Evolutionary conservation across 257 asterid species (phyloP).

Genomic region (Linderniella brevidens): DNA sequence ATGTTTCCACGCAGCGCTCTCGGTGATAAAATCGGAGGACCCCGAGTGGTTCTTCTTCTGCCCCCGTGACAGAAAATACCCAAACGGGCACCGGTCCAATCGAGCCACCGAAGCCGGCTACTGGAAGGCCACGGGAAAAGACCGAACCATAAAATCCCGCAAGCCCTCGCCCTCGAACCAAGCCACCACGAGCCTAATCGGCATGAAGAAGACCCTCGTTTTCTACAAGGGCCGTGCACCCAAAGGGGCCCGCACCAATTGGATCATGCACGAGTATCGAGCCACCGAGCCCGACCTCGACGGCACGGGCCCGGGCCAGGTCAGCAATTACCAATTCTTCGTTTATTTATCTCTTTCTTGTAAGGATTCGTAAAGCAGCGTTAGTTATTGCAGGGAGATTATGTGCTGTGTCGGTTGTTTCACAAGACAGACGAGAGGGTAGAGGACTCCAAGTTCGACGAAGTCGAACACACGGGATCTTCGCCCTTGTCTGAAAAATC

Average conservation of each 20-base stretch:
- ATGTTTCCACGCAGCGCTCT: conserved; percentile 31
- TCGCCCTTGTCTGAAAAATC: conserved; percentile 30
- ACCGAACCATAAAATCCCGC: conserved; percentile 52
- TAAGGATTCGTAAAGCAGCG: conserved; percentile 2
- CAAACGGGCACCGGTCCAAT: conserved; percentile 65
- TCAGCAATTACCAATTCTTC: conserved; percentile 10
- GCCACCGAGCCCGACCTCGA: conserved; percentile 74
- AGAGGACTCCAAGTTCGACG: conserved; percentile 23
- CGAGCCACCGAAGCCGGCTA: conserved; percentile 74
- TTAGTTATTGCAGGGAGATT: conserved; percentile 34
- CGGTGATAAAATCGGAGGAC: conserved; percentile 65
- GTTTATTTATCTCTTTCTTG: background rate
- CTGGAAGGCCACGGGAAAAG: conserved; percentile 87
- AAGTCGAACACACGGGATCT: conserved; percentile 24
- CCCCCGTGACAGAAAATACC: conserved; percentile 64
- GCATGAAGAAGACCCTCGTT: conserved; percentile 76
- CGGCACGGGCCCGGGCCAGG: conserved; percentile 73
- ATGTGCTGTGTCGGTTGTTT: conserved; percentile 62
- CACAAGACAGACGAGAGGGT: conserved; percentile 37
- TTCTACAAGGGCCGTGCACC: conserved; percentile 84
- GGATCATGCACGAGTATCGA: conserved; percentile 88
- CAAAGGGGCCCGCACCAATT: conserved; percentile 60
- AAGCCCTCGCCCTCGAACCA: conserved; percentile 25
- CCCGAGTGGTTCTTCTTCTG: conserved; percentile 74
- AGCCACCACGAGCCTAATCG: conserved; percentile 29